These are phyloP conservation scores for Chamaecrista fasciculata DNA, from an alignment of 306 rosid species.

Conservation along the genomic window DNA sequence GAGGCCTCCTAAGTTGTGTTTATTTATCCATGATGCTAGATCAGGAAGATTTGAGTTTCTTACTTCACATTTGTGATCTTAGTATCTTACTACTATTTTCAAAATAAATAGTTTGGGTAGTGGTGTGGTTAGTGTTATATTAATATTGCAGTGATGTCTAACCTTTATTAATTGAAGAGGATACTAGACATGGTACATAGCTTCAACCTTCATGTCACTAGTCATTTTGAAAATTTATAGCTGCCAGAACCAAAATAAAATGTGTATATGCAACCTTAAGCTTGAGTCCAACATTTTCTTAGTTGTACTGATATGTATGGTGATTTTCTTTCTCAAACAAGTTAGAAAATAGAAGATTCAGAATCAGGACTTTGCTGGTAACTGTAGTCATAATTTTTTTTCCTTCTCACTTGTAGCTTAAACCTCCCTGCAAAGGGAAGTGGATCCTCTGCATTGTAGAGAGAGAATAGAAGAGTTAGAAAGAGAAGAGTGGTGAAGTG, in stretches of 20 bases:
- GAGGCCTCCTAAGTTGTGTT: background rate
- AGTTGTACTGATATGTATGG: background rate
- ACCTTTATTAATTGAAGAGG: background rate
- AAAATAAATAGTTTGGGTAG: background rate
- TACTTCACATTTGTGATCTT: background rate
- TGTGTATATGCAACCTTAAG: background rate
- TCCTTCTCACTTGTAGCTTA: conserved; percentile 1
- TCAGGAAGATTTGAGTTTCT: conserved; percentile 20
- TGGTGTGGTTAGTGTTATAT: background rate
- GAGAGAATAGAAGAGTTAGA: too few species aligned
- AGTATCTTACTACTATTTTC: background rate
- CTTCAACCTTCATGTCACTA: background rate
- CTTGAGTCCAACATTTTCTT: background rate
- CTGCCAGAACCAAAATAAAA: background rate
- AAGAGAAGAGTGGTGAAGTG: too few species aligned
- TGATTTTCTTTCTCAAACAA: background rate
- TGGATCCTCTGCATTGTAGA: too few species aligned
- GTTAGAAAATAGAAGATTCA: background rate
- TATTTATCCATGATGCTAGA: conserved; percentile 11
- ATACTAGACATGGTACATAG: background rate
- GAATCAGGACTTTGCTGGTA: conserved; percentile 2
- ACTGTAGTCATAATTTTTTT: background rate
- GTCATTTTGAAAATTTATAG: background rate
- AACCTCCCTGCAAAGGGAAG: conserved; percentile 10
- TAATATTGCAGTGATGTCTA: background rate